Conservation (phyloP, 495 filamentous ascomycete genomes). For the Ascobolus immersus region DNA sequence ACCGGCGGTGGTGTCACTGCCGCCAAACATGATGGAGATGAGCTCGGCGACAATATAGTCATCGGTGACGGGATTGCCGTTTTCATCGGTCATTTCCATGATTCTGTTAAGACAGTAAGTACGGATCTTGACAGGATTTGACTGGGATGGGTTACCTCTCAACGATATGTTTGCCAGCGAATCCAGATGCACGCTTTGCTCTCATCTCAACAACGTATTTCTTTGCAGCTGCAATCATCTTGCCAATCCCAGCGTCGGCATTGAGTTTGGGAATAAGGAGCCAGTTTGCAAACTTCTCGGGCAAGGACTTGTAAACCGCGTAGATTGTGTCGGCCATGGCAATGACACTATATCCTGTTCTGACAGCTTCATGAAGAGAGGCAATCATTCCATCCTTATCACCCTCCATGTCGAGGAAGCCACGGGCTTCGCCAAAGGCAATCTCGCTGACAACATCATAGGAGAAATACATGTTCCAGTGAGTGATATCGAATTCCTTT, state of each 20-base stretch:
- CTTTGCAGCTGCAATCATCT: no score
- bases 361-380: no score
- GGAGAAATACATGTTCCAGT: conserved; percentile 24
- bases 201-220: background rate
- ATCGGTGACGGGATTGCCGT: conserved; percentile 9
- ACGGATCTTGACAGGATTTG: no score
- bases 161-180: no score
- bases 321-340: no score
- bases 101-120: no score
- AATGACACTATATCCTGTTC: no score
- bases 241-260: no score
- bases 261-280: no score
- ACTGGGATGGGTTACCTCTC: no score
- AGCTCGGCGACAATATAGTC: conserved; percentile 11
- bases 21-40: conserved; percentile 23
- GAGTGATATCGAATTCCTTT: conserved; percentile 25
- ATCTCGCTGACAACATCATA: conserved; percentile 14
- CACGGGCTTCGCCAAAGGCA: conserved; percentile 12
- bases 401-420: conserved; percentile 8
- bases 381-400: conserved; percentile 20
- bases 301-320: no score
- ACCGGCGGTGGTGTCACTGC: conserved; percentile 23
- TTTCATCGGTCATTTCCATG: conserved; percentile 1
- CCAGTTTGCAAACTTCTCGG: no score
- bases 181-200: background rate